phyloP scores from a whole-genome alignment of 805 yeast species.

The Monosporozyma unispora region DNA sequence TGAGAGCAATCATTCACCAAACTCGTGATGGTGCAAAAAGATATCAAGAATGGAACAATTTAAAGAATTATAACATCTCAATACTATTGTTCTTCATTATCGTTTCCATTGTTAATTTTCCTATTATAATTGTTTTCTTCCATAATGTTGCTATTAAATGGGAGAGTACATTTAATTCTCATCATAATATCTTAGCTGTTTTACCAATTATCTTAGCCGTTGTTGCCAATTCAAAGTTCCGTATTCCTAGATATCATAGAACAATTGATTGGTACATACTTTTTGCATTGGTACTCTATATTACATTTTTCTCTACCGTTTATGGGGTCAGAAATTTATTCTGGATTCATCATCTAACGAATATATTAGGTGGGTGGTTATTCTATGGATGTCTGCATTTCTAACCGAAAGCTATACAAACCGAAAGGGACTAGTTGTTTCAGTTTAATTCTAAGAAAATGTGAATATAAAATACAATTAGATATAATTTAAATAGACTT shows the following conservation, averaged over 20 bases:
- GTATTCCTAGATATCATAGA: slow-evolving; percentile 33
- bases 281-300: slow-evolving; percentile 38
- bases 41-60: slow-evolving; percentile 20
- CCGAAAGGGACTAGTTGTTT: no score
- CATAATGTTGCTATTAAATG: slow-evolving; percentile 71
- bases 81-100: slow-evolving; percentile 61
- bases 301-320: slow-evolving; percentile 51
- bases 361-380: slow-evolving; percentile 44
- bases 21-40: slow-evolving; percentile 2
- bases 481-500: background rate
- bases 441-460: background rate
- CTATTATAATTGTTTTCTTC: slow-evolving; percentile 69
- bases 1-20: slow-evolving; percentile 27
- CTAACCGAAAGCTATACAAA: no score
- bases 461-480: background rate
- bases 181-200: slow-evolving; percentile 73
- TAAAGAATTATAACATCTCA: slow-evolving; percentile 54
- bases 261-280: slow-evolving; percentile 28
- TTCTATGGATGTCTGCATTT: slow-evolving; percentile 5
- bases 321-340: slow-evolving; percentile 78
- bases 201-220: slow-evolving; percentile 59
- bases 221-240: slow-evolving; percentile 43
- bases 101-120: slow-evolving; percentile 70
- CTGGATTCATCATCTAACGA: slow-evolving; percentile 73
- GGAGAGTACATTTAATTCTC: slow-evolving; percentile 79